Evolutionary conservation across 768 basidiomycete genomes (phyloP), one percentile per base, ranked within the genome.

Genomic region (Boletus huronensis): DNA sequence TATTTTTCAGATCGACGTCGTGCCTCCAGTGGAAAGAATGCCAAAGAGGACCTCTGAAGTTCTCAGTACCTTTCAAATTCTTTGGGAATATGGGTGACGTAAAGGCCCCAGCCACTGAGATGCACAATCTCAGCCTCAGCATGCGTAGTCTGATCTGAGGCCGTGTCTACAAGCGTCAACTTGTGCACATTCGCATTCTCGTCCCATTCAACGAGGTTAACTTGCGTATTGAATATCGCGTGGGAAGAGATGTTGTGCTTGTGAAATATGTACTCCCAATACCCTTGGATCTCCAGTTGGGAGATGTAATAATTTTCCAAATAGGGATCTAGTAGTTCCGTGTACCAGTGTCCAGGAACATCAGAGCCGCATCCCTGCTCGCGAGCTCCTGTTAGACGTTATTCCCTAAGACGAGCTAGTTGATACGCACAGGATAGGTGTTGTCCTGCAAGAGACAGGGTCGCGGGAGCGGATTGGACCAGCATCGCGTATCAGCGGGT

Each of bases 21-120:
- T 82, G 79, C 42, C 75, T 68, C 82, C 83, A 87, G 50, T 66
- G 61, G 21, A 80, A 77, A 29, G 83, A 81, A 64, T 85, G 85
- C 71, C 79, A 85, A 17, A 73, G 46, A 11, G 65, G 61, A 32
- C 35, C 85, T 42, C 72, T 67, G 62, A 84, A 85, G 3, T 60
- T 63, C 38, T 39, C 25, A 10, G 23, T 23, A 25, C 49, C 39
- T 17, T 28, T 25, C n/a, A 23, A n/a, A 19, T 40, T 16, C n/a
- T 25, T 47, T 35, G n/a, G 36, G 35, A 41, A 26, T 23, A 31
- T 36, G 11, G 28, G 48, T 41, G 48, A 32, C 19, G 48, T 55
- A 55, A 55, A 60, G 14, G 10, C 21, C 25, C 45, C 35, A 11
- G 52, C 56, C 11, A 38, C 47, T 10, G 38, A 51, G 32, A 51